Conservation (phyloP, 768 basidiomycete genomes). For the Pisolithus orientalis region DNA sequence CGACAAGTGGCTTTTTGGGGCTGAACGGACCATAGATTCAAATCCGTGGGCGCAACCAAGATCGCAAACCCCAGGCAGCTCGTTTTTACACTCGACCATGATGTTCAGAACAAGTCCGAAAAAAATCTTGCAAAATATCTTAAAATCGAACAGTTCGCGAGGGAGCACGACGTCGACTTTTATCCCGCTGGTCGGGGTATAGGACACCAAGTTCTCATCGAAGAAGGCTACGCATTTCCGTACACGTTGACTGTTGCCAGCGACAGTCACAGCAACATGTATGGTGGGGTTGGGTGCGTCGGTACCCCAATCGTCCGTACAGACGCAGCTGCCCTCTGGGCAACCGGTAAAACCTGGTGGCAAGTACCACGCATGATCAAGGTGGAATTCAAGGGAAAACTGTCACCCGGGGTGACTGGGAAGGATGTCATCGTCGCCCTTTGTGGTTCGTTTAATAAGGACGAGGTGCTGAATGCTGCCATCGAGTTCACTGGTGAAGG, state of each 20-base stretch:
- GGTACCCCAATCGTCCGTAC: conserved; percentile 97
- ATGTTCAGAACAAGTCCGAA: conserved; percentile 89
- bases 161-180: conserved; percentile 82
- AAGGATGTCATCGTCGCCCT: conserved; percentile 98
- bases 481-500: conserved; percentile 96
- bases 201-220: conserved; percentile 94
- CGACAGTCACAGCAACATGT: conserved; percentile 98
- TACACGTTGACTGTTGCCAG: conserved; percentile 92
- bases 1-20: conserved; percentile 1
- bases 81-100: conserved; percentile 97
- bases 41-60: conserved; percentile 84
- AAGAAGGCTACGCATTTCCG: conserved; percentile 98
- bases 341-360: conserved; percentile 99
- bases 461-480: conserved; percentile 94
- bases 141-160: conserved; percentile 85
- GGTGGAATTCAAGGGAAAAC: conserved; percentile 79
- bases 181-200: conserved; percentile 97
- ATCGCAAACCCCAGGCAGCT: conserved; percentile 78
- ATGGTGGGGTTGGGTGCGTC: conserved; percentile 94
- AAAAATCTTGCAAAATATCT: conserved; percentile 93
- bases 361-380: conserved; percentile 96
- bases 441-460: conserved; percentile 91
- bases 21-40: conserved; percentile 55
- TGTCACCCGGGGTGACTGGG: conserved; percentile 88
- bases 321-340: conserved; percentile 94